Base-by-base conservation (phyloP, 73 alveolate genomes). In the Effrenium voratum region DNA sequence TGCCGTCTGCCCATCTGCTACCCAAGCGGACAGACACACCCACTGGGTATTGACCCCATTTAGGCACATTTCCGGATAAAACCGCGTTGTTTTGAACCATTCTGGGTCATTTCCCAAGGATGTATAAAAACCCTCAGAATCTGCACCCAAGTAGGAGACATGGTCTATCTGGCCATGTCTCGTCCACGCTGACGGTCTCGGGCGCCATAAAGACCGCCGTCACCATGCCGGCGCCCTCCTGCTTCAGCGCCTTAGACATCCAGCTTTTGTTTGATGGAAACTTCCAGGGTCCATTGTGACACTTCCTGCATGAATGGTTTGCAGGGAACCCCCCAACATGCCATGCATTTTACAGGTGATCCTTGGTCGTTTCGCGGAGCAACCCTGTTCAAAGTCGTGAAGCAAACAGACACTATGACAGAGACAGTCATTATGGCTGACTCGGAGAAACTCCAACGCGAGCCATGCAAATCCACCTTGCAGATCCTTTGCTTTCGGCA, bases 121-220 rank as follows among this genome's bases (percentile, higher is more conserved):
- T n/a, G n/a, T n/a, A n/a, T n/a, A n/a, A n/a, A n/a, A n/a, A n/a
- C n/a, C n/a, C n/a, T n/a, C n/a, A n/a, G n/a, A n/a, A n/a, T n/a
- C n/a, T n/a, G n/a, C n/a, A n/a, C n/a, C n/a, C n/a, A n/a, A n/a
- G n/a, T n/a, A n/a, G n/a, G n/a, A n/a, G n/a, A n/a, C n/a, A n/a
- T n/a, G n/a, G n/a, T n/a, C 40, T 66, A n/a, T 8, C 79, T 66
- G 34, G 41, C 15, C 15, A 28, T 40, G 79, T n/a, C 40, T n/a
- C 79, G 40, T 66, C 73, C 5, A 6, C 22, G 75, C 75, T 5
- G 36, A 38, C 50, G 55, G n/a, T 40, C 26, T 28, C 16, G 95
- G 94, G 97, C 72, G 76, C 87, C 41, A 75, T n/a, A 36, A 90
- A 90, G 59, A 90, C 97, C n/a, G 97, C 97, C 19, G 76, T 4